Evolutionary conservation across 108 stramenopile genomes (phyloP), one percentile per base, ranked within the genome.

Genomic region (Nitzschia palea): DNA sequence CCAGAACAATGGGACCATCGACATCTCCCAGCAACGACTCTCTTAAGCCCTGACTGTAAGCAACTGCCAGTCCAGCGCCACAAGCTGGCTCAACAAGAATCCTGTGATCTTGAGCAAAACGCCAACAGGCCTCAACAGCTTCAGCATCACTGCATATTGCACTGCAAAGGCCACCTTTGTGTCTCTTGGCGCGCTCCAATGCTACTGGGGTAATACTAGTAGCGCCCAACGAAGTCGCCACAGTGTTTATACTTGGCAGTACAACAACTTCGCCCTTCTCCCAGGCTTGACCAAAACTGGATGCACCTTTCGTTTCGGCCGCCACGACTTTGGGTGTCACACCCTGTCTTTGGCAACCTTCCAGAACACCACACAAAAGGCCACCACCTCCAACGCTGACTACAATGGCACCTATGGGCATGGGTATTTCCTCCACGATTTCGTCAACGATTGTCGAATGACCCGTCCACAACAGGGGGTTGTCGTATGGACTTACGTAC

Each of bases 51-150:
- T 87, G 80, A 26, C 81, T 80, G 65, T 90, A 93, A 45, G 85
- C 61, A n/a, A 84, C 78, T 15, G 92, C 93, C 51, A 95, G 65
- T 12, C 93, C 84, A 12, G 96, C 96, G 10, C 94, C 96, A 81
- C 93, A 95, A 0, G 96, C 92, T 0, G 96, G 96, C 72, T 97
- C 96, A 0, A 97, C 93, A 50, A 97, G 67, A 44, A 95, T 76
- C 17, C 96, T 84, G 65, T 90, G 89, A 60, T 95, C 93, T 0
- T 74, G 34, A 5, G 91, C 80, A 53, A 95, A 92, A 30, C 65
- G 68, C 31, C 85, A 17, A 69, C 93, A 94, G 10, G 93, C 93
- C 23, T 83, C 77, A 20, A 97, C 77, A 0, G 94, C 96, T 63
- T 94, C 89, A 0, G 17, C 69, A 73, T 97, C 96, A 15, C 85